Conservation (phyloP, 352 stramenopile genomes). For the Phytophthora fragariaefolia region DNA sequence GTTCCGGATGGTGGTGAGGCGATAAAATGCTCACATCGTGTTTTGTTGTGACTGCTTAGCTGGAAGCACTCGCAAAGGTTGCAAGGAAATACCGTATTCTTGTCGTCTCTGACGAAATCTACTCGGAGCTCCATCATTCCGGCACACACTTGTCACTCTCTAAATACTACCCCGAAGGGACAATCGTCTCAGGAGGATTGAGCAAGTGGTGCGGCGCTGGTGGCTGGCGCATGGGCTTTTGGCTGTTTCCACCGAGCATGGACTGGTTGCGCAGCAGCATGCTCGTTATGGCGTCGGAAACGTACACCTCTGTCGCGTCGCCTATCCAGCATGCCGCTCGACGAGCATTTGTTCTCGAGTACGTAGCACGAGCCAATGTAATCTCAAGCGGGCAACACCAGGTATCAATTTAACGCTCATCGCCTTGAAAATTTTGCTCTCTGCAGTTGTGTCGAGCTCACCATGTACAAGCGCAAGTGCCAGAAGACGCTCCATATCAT, state of each 20-base stretch:
- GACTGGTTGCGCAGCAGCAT: conserved; percentile 86
- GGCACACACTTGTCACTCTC: conserved; percentile 84
- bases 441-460: conserved; percentile 77
- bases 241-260: conserved; percentile 82
- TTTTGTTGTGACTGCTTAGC: conserved; percentile 27
- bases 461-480: conserved; percentile 83
- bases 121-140: conserved; percentile 84
- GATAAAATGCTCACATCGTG: conserved; percentile 10
- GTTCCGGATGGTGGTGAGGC: background rate
- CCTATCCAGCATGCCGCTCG: conserved; percentile 87
- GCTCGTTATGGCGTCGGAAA: conserved; percentile 91
- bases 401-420: conserved; percentile 22
- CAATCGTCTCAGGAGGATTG: conserved; percentile 86
- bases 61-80: conserved; percentile 72
- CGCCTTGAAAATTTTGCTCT: conserved; percentile 20
- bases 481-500: conserved; percentile 86
- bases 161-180: conserved; percentile 87
- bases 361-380: conserved; percentile 25
- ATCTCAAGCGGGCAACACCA: conserved; percentile 9
- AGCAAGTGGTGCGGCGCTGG: conserved; percentile 91
- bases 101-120: conserved; percentile 92
- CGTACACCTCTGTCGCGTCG: conserved; percentile 87
- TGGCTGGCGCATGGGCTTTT: conserved; percentile 90
- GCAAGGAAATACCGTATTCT: conserved; percentile 88
- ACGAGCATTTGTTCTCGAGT: conserved; percentile 81